Conservation (phyloP, 2,329 filamentous ascomycete genomes). For the Immersiporthe knoxdaviesiana region DNA sequence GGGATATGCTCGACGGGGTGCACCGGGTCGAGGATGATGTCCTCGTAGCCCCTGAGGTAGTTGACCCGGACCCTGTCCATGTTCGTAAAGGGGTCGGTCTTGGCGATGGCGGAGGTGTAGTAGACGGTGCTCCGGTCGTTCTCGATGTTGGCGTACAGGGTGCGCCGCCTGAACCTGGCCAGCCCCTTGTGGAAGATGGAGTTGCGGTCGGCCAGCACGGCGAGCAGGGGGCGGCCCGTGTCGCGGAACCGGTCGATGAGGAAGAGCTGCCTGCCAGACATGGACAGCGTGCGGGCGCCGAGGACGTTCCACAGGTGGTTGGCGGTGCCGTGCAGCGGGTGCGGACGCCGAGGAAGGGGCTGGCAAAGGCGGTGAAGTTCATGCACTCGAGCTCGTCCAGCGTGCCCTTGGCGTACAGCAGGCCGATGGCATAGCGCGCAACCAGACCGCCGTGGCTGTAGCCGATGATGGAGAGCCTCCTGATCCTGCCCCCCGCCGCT, state of each 20-base stretch:
- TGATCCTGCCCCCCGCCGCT: slow-evolving; percentile 70
- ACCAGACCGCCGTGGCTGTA: slow-evolving; percentile 91
- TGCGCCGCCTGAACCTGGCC: slow-evolving; percentile 73
- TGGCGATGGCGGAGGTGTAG: slow-evolving; percentile 80
- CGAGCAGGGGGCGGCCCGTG: slow-evolving; percentile 78
- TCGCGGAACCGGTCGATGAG: slow-evolving; percentile 83
- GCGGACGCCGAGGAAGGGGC: slow-evolving; percentile 78
- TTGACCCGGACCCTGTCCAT: slow-evolving; percentile 70
- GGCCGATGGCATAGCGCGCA: slow-evolving; percentile 81
- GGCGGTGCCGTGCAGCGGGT: slow-evolving; percentile 66
- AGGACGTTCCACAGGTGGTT: slow-evolving; percentile 80
- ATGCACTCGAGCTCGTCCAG: slow-evolving; percentile 81
- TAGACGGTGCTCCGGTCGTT: slow-evolving; percentile 83
- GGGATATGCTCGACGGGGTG: slow-evolving; percentile 60
- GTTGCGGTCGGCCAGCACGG: slow-evolving; percentile 78
- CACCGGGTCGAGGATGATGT: slow-evolving; percentile 73
- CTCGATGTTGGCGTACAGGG: slow-evolving; percentile 81
- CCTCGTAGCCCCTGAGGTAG: slow-evolving; percentile 73
- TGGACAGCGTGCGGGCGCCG: slow-evolving; percentile 78
- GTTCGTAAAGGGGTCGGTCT: slow-evolving; percentile 76
- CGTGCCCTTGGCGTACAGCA: slow-evolving; percentile 79
- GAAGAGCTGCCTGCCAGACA: slow-evolving; percentile 86
- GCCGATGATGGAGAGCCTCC: slow-evolving; percentile 82
- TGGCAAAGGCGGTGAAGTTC: slow-evolving; percentile 93
- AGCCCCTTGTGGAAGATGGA: slow-evolving; percentile 86